These are phyloP conservation scores for Dipteronia dyeriana DNA, from an alignment of 345 rosid species.

Conservation along the genomic window DNA sequence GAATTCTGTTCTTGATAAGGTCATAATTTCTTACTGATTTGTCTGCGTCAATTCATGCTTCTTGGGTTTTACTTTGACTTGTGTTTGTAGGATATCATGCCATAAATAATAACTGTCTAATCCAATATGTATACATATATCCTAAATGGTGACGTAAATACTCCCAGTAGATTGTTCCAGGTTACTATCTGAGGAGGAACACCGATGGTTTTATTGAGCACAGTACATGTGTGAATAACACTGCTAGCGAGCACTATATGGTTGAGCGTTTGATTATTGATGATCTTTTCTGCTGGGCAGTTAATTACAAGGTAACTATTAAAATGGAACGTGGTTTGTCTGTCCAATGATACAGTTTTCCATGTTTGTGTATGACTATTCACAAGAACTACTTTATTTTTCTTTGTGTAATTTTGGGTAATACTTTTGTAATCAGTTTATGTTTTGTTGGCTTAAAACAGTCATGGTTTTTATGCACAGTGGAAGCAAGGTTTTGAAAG, in stretches of 20 bases:
- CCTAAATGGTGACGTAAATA: conserved; percentile 12
- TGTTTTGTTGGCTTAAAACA: not conserved
- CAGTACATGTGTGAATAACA: conserved; percentile 89
- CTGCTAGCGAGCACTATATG: conserved; percentile 98
- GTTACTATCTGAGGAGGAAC: conserved; percentile 92
- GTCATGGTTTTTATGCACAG: conserved; percentile 13
- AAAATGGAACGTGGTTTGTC: not conserved
- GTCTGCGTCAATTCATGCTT: not conserved
- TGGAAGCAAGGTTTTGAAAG: too few relatives aligned
- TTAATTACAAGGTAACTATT: conserved; percentile 75
- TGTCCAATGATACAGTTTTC: not conserved
- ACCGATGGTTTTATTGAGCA: conserved; percentile 78
- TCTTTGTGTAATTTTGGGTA: conserved; percentile 3
- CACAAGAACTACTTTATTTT: conserved; percentile 6
- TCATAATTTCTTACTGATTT: conserved; percentile 24
- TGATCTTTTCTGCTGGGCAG: conserved; percentile 82
- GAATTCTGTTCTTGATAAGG: conserved; percentile 93
- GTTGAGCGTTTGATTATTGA: conserved; percentile 81
- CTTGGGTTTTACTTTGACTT: conserved; percentile 11
- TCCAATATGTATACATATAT: not conserved
- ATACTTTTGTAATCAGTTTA: not conserved
- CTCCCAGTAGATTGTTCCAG: conserved; percentile 83
- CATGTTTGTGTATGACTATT: not conserved
- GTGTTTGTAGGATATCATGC: not conserved
- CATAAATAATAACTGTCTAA: not conserved